These are phyloP conservation scores for Tarenaya hassleriana DNA, from an alignment of 345 rosid species.

Conservation along the genomic window DNA sequence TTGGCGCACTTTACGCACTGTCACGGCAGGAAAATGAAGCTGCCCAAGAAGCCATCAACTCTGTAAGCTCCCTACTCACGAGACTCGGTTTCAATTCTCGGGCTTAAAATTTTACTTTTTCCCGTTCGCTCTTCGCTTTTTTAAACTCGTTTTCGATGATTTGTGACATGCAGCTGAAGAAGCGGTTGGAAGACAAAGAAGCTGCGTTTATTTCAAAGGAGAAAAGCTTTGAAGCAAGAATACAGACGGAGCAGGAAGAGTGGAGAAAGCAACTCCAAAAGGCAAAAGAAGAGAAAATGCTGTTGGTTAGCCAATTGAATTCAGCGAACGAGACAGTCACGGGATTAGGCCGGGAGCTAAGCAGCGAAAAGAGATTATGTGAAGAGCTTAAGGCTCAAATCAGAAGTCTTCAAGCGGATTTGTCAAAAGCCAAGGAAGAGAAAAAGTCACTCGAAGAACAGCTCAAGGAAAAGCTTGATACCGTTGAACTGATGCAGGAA, in stretches of 20 bases:
- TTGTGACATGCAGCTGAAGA: conserved; percentile 45
- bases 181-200: conserved; percentile 60
- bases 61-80: conserved; percentile 43
- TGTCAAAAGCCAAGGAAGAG: conserved; percentile 50
- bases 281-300: conserved; percentile 54
- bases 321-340: conserved; percentile 54
- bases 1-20: conserved; percentile 83
- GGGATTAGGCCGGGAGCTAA: conserved; percentile 66
- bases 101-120: neutral
- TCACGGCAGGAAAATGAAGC: conserved; percentile 51
- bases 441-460: conserved; percentile 50
- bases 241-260: conserved; percentile 61
- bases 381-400: conserved; percentile 49
- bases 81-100: conserved; percentile 1
- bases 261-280: conserved; percentile 36
- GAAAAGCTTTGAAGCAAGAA: conserved; percentile 52
- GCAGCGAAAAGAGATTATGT: conserved; percentile 48
- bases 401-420: conserved; percentile 40
- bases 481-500: conserved; percentile 48
- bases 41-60: conserved; percentile 49
- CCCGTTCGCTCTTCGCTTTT: too few species aligned
- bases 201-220: conserved; percentile 41
- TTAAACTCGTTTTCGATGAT: conserved; percentile 5
- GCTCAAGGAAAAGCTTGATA: conserved; percentile 46
- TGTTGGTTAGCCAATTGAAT: conserved; percentile 46